A percentile compares a stretch with the other conserved stretches of the same genome.
These are phyloP conservation scores for Passalora sequoiae DNA, from an alignment of 2,329 filamentous ascomycete genomes.

Conservation along the genomic window DNA sequence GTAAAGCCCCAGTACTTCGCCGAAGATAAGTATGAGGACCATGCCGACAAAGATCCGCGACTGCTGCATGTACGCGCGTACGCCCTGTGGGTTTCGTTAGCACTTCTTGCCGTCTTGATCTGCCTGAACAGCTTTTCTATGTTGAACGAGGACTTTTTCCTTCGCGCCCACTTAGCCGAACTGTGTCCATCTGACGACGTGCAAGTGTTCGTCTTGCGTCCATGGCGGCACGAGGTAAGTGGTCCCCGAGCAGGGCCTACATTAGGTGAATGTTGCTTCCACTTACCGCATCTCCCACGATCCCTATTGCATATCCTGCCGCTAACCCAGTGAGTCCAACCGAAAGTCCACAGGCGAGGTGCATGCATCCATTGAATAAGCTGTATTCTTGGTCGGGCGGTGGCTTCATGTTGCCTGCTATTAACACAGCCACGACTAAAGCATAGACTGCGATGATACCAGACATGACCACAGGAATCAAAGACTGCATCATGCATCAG, in stretches of 20 bases:
- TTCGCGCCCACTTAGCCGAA: neutral
- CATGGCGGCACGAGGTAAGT: too few species aligned
- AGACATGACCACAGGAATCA: constrained; percentile 93
- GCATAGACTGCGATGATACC: constrained; percentile 98
- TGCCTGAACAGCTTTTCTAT: constrained; percentile 1
- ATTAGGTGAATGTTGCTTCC: neutral
- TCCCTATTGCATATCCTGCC: constrained; percentile 91
- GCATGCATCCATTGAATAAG: constrained; percentile 89
- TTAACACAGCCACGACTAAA: constrained; percentile 92
- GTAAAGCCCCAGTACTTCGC: constrained; percentile 93
- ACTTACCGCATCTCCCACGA: constrained; percentile 81
- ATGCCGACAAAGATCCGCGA: constrained; percentile 95
- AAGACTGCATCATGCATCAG: constrained; percentile 51
- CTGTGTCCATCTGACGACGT: too few species aligned
- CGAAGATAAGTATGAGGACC: constrained; percentile 98
- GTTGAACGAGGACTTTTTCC: neutral
- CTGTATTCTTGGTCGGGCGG: constrained; percentile 66
- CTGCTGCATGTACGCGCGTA: constrained; percentile 93
- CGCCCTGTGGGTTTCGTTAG: constrained; percentile 49
- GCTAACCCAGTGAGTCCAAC: constrained; percentile 90
- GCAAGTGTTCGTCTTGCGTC: too few species aligned
- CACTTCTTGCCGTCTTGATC: neutral
- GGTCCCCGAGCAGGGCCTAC: too few species aligned
- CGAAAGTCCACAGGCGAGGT: constrained; percentile 81
- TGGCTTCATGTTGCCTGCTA: constrained; percentile 80